Evolutionary conservation across 2,329 filamentous ascomycete genomes (phyloP).

Genomic region (Clarireedia hainanense): DNA sequence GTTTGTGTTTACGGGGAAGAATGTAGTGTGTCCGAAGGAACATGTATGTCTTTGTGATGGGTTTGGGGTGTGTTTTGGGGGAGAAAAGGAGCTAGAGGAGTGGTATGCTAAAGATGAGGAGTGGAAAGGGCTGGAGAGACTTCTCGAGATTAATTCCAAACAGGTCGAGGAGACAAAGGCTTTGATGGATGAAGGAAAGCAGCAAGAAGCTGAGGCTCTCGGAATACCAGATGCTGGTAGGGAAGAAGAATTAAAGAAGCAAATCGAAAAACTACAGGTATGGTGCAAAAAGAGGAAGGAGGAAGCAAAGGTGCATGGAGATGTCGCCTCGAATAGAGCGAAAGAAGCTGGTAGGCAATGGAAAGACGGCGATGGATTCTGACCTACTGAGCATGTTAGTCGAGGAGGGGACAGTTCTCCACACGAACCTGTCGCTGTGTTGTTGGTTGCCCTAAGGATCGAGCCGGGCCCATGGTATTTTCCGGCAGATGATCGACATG

Average conservation of each 20-base stretch:
- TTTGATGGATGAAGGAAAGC: background rate
- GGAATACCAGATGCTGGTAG: slow-evolving; percentile 10
- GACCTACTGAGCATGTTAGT: background rate
- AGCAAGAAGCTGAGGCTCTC: background rate
- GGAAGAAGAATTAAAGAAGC: slow-evolving; percentile 11
- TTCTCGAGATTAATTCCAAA: background rate
- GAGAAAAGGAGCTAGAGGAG: slow-evolving; percentile 17
- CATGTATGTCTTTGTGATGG: slow-evolving; percentile 28
- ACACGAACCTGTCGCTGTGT: background rate
- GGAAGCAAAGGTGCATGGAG: slow-evolving; percentile 18
- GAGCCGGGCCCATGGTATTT: too few relatives aligned
- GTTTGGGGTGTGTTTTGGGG: slow-evolving; percentile 28
- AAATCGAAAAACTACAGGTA: slow-evolving; percentile 10
- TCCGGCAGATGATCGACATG: too few relatives aligned
- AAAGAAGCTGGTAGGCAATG: slow-evolving; percentile 18
- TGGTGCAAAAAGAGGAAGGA: slow-evolving; percentile 14
- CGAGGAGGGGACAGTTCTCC: background rate
- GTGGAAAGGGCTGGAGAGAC: background rate
- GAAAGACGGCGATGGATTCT: slow-evolving; percentile 17
- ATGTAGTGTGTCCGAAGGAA: slow-evolving; percentile 21
- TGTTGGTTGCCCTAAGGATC: background rate
- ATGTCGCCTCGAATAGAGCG: slow-evolving; percentile 17
- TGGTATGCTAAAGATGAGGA: background rate
- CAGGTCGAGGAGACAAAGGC: background rate
- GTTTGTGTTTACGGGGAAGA: slow-evolving; percentile 49